phyloP scores from a whole-genome alignment of 1,284 basidiomycete species.

The Ceratobasidium theobromae region DNA sequence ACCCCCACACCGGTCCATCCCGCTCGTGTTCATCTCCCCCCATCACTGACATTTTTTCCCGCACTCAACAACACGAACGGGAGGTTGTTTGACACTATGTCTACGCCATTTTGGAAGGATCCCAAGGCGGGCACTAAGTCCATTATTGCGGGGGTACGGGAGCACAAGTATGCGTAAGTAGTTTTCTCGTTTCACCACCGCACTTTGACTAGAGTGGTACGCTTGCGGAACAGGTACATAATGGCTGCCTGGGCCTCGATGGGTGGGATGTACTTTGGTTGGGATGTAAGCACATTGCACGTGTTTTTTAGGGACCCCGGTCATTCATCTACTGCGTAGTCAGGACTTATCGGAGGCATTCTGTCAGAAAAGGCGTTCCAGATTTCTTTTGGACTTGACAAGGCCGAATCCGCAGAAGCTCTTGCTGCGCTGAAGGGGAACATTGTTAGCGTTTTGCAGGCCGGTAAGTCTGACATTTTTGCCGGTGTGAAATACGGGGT shows the following conservation, averaged over 20 bases:
- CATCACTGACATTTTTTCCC: background rate
- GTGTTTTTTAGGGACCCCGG: background rate
- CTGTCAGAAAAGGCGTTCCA: constrained; percentile 32
- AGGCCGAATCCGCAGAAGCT: constrained; percentile 18
- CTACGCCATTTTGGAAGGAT: constrained; percentile 26
- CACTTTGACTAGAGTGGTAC: background rate
- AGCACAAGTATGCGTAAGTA: constrained; percentile 25
- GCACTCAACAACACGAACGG: background rate
- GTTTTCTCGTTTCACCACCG: background rate
- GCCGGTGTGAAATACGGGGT: too few species aligned
- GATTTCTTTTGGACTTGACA: constrained; percentile 33
- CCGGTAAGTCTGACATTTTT: constrained; percentile 12
- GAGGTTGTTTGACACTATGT: constrained; percentile 6
- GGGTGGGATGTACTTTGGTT: constrained; percentile 32
- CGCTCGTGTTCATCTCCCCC: background rate
- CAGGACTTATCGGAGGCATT: constrained; percentile 34
- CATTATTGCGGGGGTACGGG: constrained; percentile 18
- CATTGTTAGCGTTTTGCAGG: constrained; percentile 39
- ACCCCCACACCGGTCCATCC: constrained; percentile 1
- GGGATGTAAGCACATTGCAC: constrained; percentile 16
- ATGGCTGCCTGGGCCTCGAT: constrained; percentile 29
- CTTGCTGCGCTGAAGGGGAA: constrained; percentile 39
- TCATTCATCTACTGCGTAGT: background rate
- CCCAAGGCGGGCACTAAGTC: constrained; percentile 17
- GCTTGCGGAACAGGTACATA: background rate